phyloP scores from a whole-genome alignment of 2,329 filamentous ascomycete genomes.

The Xylaria sp. region DNA sequence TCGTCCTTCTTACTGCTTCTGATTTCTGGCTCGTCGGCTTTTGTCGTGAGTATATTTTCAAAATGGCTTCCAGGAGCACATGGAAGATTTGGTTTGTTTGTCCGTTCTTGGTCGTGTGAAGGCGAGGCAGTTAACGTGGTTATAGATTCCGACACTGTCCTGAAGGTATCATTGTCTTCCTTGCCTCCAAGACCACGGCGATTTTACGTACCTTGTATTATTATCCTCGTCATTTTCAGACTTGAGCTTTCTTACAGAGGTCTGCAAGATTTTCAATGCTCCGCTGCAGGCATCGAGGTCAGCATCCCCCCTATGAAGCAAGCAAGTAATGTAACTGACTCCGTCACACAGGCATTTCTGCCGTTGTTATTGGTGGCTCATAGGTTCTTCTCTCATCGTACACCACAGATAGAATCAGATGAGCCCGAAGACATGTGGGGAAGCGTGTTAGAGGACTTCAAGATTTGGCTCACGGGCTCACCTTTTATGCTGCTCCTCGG shows the following conservation, averaged over 20 bases:
- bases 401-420: slow-evolving; percentile 52
- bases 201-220: slow-evolving; percentile 57
- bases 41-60: slow-evolving; percentile 55
- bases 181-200: slow-evolving; percentile 59
- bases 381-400: slow-evolving; percentile 55
- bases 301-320: slow-evolving; percentile 14
- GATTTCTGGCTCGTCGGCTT: slow-evolving; percentile 56
- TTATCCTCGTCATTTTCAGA: slow-evolving; percentile 58
- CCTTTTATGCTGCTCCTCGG: slow-evolving; percentile 52
- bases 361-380: slow-evolving; percentile 57
- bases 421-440: slow-evolving; percentile 59
- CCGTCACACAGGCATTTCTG: slow-evolving; percentile 56
- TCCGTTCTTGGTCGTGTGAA: not conserved
- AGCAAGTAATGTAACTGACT: slow-evolving; percentile 8
- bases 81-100: slow-evolving; percentile 56
- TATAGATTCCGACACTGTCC: slow-evolving; percentile 47
- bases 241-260: slow-evolving; percentile 60
- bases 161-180: slow-evolving; percentile 51
- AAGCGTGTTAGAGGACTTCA: slow-evolving; percentile 59
- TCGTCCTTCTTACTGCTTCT: slow-evolving; percentile 60
- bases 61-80: slow-evolving; percentile 59
- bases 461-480: slow-evolving; percentile 58
- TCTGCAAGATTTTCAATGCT: slow-evolving; percentile 61
- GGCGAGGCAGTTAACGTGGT: slow-evolving; percentile 14
- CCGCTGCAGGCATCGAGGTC: slow-evolving; percentile 61